These are phyloP conservation scores for Aphanomyces euteiches DNA, from an alignment of 352 stramenopile species.

Conservation along the genomic window DNA sequence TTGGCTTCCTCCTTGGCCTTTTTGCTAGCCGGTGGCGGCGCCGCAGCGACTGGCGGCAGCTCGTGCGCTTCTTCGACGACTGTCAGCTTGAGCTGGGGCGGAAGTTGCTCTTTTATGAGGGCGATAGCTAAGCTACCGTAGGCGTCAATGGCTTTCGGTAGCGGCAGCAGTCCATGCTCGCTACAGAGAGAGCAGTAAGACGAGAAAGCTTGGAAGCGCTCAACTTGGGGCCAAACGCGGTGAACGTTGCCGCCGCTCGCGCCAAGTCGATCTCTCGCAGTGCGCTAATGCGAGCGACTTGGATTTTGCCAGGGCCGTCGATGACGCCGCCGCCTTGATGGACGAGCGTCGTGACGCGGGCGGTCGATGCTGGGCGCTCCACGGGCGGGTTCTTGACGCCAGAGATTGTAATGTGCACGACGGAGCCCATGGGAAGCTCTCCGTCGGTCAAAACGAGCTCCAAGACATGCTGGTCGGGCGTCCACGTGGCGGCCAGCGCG, in stretches of 20 bases:
- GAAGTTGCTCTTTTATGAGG: not conserved
- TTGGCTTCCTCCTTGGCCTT: conserved; percentile 3
- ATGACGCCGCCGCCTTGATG: conserved; percentile 46
- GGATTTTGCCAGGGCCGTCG: conserved; percentile 51
- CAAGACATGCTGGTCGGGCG: conserved; percentile 47
- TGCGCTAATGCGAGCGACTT: conserved; percentile 63
- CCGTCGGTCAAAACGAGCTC: conserved; percentile 44
- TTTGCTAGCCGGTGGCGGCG: not conserved
- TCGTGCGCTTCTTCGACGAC: conserved; percentile 9
- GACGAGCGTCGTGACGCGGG: conserved; percentile 51
- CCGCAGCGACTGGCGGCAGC: not conserved
- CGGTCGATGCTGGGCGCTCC: conserved; percentile 23
- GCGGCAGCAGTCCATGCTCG: not conserved
- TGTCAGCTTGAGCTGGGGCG: not conserved
- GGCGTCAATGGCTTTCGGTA: conserved; percentile 1
- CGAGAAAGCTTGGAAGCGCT: too few relatives aligned
- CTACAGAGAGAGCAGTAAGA: too few relatives aligned
- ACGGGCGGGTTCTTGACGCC: conserved; percentile 48
- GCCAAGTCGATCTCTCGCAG: conserved; percentile 56
- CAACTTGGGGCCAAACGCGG: conserved; percentile 27
- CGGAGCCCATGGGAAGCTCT: conserved; percentile 37
- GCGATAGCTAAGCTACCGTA: conserved; percentile 9
- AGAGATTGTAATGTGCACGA: conserved; percentile 42
- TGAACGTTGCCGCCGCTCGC: conserved; percentile 37
- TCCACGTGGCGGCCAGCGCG: conserved; percentile 39